phyloP scores from a whole-genome alignment of 176 grass and related monocot genomes.

The Rhynchospora pubera region DNA sequence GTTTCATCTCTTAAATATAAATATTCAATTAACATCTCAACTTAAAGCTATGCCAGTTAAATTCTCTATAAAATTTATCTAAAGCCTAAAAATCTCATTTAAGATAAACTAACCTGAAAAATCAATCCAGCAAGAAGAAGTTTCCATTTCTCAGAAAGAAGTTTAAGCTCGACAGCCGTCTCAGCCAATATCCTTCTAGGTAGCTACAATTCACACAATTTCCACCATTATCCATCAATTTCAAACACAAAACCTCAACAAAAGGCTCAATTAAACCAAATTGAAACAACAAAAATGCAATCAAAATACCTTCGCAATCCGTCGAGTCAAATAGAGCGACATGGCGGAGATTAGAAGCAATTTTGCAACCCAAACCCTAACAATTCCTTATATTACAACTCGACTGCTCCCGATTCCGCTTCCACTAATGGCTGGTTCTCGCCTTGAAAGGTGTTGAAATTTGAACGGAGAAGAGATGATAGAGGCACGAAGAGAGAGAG shows the following conservation, averaged over 20 bases:
- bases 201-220: slow-evolving; percentile 32
- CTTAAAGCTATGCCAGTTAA: not conserved
- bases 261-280: not conserved
- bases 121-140: slow-evolving; percentile 68
- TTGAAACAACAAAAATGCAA: not conserved
- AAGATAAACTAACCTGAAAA: slow-evolving; percentile 49
- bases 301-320: slow-evolving; percentile 52
- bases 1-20: slow-evolving; percentile 5
- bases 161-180: slow-evolving; percentile 63
- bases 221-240: not conserved
- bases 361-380: not conserved
- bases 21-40: not conserved
- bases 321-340: slow-evolving; percentile 62
- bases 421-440: not conserved
- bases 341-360: slow-evolving; percentile 17
- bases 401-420: not conserved
- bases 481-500: not conserved
- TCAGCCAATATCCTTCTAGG: slow-evolving; percentile 60
- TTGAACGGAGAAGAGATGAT: not conserved
- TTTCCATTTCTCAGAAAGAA: slow-evolving; percentile 80
- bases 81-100: not conserved
- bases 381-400: not conserved
- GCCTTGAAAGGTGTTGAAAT: not conserved
- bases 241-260: not conserved
- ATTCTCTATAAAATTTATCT: not conserved